Conservation (phyloP, 192 early-diverging fungal genomes). For the Backusella mclennaniae region DNA sequence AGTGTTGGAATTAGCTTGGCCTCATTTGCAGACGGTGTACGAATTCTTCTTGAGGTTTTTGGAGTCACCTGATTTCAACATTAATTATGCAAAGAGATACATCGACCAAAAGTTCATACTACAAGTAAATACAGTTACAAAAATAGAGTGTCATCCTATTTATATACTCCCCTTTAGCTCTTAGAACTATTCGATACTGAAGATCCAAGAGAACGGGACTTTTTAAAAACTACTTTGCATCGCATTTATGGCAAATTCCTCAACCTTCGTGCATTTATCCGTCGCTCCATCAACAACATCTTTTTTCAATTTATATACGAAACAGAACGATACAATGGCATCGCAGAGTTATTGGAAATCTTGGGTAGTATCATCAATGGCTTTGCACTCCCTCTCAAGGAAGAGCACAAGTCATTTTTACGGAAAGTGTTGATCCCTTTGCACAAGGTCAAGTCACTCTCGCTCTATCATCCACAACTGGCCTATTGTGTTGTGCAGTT, state of each 20-base stretch:
- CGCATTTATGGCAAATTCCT: constrained; percentile 99
- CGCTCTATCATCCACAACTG: constrained; percentile 94
- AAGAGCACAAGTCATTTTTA: constrained; percentile 97
- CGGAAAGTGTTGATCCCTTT: constrained; percentile 90
- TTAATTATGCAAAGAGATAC: constrained; percentile 92
- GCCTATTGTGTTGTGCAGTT: constrained; percentile 99
- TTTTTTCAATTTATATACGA: constrained; percentile 99
- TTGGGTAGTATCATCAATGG: constrained; percentile 95
- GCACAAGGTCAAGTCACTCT: constrained; percentile 93
- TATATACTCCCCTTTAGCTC: constrained; percentile 51
- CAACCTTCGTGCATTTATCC: constrained; percentile 95
- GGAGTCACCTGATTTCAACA: constrained; percentile 97
- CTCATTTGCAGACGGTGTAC: constrained; percentile 96
- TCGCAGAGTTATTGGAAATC: constrained; percentile 97
- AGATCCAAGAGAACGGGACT: constrained; percentile 97
- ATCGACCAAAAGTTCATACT: constrained; percentile 95
- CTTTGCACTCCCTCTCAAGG: constrained; percentile 96
- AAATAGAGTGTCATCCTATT: constrained; percentile 33
- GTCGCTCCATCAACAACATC: constrained; percentile 96
- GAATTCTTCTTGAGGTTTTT: constrained; percentile 98
- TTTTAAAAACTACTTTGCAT: constrained; percentile 96
- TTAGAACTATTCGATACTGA: constrained; percentile 97
- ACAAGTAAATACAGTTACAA: constrained; percentile 56
- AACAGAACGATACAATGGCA: constrained; percentile 94
- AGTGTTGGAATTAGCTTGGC: constrained; percentile 95